Base-by-base conservation (phyloP, 371 early-diverging fungal genomes). In the Quaeritorhiza haematococci region DNA sequence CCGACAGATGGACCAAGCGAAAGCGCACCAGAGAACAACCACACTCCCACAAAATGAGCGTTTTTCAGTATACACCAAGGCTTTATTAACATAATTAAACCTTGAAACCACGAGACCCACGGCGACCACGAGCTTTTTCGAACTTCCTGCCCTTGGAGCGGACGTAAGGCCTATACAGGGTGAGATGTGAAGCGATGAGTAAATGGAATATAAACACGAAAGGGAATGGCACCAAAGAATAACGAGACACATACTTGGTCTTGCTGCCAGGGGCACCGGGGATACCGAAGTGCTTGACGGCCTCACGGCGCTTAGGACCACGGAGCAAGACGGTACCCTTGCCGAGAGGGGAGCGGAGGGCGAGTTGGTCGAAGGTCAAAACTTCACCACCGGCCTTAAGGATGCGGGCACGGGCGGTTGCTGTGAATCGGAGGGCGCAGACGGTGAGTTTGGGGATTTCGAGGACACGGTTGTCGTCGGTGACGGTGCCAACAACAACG, bases 91-190 rank as follows among this genome's bases (percentile, higher is more conserved):
- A n/a, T n/a, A n/a, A n/a, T 84, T 86, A 89, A 64, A 76, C 84
- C 86, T 91, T 91, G 90, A 86, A 93, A 71, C 94, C 94, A 72
- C 92, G 90, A 76, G 87, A 86, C 69, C 90, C 86, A 86, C 98
- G 90, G 77, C 95, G 91, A 86, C 97, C 97, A 92, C 98, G 95
- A 72, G 97, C 97, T 58, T 84, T 80, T 82, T 97, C 97, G 82
- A 95, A 96, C 90, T 98, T 98, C 84, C 98, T 90, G 61, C 98
- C 98, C 92, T 96, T 96, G 80, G 91, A 89, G 71, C 92, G 90
- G 73, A 96, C 91, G 73, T 89, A 95, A 69, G 98, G 98, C 88
- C 71, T 75, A 55, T 23, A 53, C n/a, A n/a, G n/a, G n/a, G n/a
- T n/a, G n/a, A n/a, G n/a, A n/a, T n/a, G n/a, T n/a, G n/a, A 41